These are phyloP conservation scores for Spinellus fusiger DNA, from an alignment of 192 early-diverging fungal species.

Conservation along the genomic window DNA sequence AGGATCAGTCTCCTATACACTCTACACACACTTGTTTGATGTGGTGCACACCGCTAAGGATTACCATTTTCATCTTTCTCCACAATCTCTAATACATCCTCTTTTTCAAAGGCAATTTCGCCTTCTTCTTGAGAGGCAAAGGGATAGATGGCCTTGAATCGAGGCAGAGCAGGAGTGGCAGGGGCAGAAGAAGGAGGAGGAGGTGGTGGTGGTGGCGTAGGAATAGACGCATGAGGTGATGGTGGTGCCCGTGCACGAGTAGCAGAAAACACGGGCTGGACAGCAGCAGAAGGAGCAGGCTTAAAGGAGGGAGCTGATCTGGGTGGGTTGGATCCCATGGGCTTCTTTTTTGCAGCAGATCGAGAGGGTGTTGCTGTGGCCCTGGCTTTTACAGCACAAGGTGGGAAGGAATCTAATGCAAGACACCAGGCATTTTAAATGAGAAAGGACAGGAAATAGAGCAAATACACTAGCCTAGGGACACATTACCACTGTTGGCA, in stretches of 20 bases:
- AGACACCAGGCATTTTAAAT: too few relatives aligned
- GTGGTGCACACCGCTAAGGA: neutral
- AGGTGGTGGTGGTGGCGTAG: conserved; percentile 55
- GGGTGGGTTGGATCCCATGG: neutral
- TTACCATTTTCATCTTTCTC: conserved; percentile 58
- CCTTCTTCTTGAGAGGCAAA: conserved; percentile 57
- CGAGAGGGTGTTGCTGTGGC: conserved; percentile 4
- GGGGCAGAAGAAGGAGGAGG: conserved; percentile 37
- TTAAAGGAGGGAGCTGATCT: neutral
- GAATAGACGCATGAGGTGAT: conserved; percentile 29
- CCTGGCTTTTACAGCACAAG: conserved; percentile 27
- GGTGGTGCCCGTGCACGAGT: conserved; percentile 5
- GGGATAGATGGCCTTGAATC: conserved; percentile 63
- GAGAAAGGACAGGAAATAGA: neutral
- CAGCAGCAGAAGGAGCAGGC: neutral
- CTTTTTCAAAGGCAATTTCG: conserved; percentile 60
- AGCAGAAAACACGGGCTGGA: neutral
- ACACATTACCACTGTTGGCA: conserved; percentile 38
- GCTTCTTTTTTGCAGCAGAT: conserved; percentile 6
- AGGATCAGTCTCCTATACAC: neutral
- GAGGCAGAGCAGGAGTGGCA: conserved; percentile 37
- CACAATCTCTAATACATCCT: conserved; percentile 61
- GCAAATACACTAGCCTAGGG: neutral
- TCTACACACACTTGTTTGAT: conserved; percentile 10
- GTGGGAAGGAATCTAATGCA: conserved; percentile 19